Base-by-base conservation (phyloP, 2,329 filamentous ascomycete species). In the Ophiocordyceps sinensis region DNA sequence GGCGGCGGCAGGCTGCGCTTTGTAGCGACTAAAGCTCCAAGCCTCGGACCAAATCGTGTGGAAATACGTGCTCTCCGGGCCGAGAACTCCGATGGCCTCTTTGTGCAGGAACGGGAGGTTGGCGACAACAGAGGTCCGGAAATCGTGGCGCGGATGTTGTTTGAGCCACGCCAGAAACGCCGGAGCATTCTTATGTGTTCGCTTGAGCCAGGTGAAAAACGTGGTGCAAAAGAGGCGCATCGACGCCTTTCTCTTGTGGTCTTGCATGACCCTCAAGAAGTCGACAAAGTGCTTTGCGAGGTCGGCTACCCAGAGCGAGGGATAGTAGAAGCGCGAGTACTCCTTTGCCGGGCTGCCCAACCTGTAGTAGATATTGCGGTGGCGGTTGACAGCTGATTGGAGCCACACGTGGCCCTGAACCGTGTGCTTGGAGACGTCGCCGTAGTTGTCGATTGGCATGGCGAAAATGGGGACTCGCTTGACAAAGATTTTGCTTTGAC, bases 211-310 rank as follows among this genome's bases (percentile, higher is more conserved):
- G 0, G 44, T 40, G 28, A 60, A 55, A 47, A 91, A 91, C 0
- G 64, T 50, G 0, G 43, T 43, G 9, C 65, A 61, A 46, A 91
- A 88, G 40, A 76, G 60, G 3, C 60, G 41, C 0, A 87, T 62
- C 0, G 59, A 57, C 1, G 82, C 68, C 2, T 51, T 53, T 0
- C 48, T 50, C 0, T 49, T 38, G 12, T 47, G 45, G 9, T 56
- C 47, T 3, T 55, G 48, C 43, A 64, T 57, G 10, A 53, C 39
- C 3, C 59, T 55, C 38, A 82, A 63, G 47, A 72, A 91, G 45
- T 87, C 80, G 1, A 87, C 66, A 21, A 82, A 70, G 49, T 86
- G 77, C 52, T 88, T 89, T 0, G 73, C 68, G 1, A 91, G 62
- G 40, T 81, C 70, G 0, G 76, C 79, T 1, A 88, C 58, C 83